phyloP scores from a whole-genome alignment of 768 basidiomycete species.

The Suillus fuscotomentosus region DNA sequence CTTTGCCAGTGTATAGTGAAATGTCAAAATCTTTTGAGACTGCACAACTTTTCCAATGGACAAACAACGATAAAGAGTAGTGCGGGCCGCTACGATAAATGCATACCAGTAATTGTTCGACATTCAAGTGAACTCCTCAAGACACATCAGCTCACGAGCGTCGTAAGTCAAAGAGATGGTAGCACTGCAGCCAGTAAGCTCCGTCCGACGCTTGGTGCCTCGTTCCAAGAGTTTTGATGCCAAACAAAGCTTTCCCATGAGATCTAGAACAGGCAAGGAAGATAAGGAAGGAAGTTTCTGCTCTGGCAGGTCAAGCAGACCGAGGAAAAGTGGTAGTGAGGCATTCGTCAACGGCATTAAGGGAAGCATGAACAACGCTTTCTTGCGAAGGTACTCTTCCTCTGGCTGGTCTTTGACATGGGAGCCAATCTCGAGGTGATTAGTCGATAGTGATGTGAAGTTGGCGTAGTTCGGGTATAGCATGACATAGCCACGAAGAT shows the following conservation, averaged over 20 bases:
- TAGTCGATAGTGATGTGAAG: conserved; percentile 81
- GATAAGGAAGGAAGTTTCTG: conserved; percentile 50
- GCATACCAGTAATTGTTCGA: background rate
- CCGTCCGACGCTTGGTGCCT: conserved; percentile 32
- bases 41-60: background rate
- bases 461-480: conserved; percentile 81
- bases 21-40: background rate
- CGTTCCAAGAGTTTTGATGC: conserved; percentile 33
- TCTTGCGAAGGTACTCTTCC: conserved; percentile 50
- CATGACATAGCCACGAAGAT: conserved; percentile 83
- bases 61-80: background rate
- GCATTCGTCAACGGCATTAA: conserved; percentile 48
- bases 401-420: conserved; percentile 65
- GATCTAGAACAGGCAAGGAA: conserved; percentile 66
- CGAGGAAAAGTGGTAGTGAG: conserved; percentile 13
- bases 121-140: background rate
- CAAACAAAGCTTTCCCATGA: conserved; percentile 49
- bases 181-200: conserved; percentile 25
- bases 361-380: conserved; percentile 65
- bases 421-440: conserved; percentile 82
- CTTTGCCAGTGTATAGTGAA: background rate
- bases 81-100: background rate
- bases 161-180: conserved; percentile 17
- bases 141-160: conserved; percentile 25
- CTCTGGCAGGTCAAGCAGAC: conserved; percentile 61